Evolutionary conservation across 2,329 filamentous ascomycete species (phyloP).

Genomic region (Zasmidium citrigriseum): DNA sequence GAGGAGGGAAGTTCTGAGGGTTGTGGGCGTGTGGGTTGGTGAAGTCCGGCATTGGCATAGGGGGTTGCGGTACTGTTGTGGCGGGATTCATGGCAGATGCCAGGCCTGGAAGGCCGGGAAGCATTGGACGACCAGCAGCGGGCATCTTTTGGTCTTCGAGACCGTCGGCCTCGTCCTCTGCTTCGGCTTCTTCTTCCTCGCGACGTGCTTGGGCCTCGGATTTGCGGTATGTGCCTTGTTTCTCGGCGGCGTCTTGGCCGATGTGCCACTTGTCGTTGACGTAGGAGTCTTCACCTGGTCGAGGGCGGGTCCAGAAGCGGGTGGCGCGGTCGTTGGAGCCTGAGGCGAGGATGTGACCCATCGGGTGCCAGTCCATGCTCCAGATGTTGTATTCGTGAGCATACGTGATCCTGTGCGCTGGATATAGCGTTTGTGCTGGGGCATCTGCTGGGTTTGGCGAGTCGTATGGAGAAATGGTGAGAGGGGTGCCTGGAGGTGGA

Average conservation of each 20-base stretch:
- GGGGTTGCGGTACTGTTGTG: slow-evolving; percentile 8
- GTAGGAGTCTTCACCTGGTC: slow-evolving; percentile 83
- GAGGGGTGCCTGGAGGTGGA: slow-evolving; percentile 69
- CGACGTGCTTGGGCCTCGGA: slow-evolving; percentile 76
- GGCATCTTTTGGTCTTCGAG: slow-evolving; percentile 88
- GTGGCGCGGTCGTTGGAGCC: slow-evolving; percentile 97
- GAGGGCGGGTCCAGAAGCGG: slow-evolving; percentile 89
- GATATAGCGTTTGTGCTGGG: slow-evolving; percentile 86
- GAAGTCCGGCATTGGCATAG: slow-evolving; percentile 35
- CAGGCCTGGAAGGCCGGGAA: slow-evolving; percentile 54
- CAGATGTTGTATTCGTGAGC: slow-evolving; percentile 96
- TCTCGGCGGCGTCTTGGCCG: slow-evolving; percentile 88
- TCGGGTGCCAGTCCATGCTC: slow-evolving; percentile 96
- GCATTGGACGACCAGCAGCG: slow-evolving; percentile 26
- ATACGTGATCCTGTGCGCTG: slow-evolving; percentile 81
- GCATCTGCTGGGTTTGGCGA: slow-evolving; percentile 75
- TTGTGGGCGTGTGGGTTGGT: slow-evolving; percentile 16
- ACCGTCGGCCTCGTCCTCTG: slow-evolving; percentile 90
- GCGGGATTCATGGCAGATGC: slow-evolving; percentile 13
- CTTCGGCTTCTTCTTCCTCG: slow-evolving; percentile 91
- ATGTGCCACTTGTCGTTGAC: slow-evolving; percentile 94
- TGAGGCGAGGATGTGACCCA: slow-evolving; percentile 92
- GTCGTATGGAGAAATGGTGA: slow-evolving; percentile 81
- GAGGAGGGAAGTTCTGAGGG: slow-evolving; percentile 30
- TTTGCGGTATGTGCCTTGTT: slow-evolving; percentile 90